Percentiles rank a stretch among this genome's conserved stretches.
Evolutionary conservation across 768 basidiomycete genomes (phyloP).

Genomic region (Macrolepiota albuminosa): DNA sequence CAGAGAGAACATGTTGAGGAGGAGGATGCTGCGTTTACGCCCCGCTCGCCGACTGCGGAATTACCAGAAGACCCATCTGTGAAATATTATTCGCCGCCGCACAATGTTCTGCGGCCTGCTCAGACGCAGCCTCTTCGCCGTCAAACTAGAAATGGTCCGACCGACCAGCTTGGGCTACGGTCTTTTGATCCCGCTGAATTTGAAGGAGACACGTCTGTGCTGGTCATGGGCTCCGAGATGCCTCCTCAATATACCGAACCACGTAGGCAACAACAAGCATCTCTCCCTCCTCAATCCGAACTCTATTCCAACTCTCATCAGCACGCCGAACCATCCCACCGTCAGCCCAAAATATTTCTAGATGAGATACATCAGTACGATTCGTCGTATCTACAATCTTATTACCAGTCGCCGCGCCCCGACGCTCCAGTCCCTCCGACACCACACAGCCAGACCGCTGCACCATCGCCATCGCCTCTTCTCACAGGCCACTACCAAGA

Average conservation of each 20-base stretch:
- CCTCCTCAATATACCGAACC: conserved; percentile 26
- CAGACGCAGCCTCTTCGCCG: conserved; percentile 34
- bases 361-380: conserved; percentile 62
- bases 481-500: conserved; percentile 45
- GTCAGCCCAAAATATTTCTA: conserved; percentile 37
- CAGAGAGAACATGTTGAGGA: conserved; percentile 41
- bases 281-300: conserved; percentile 17
- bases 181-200: conserved; percentile 56
- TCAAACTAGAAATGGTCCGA: conserved; percentile 52
- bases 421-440: conserved; percentile 79
- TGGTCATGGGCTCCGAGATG: conserved; percentile 21
- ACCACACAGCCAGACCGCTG: conserved; percentile 69
- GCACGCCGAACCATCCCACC: conserved; percentile 15
- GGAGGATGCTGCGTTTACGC: conserved; percentile 48
- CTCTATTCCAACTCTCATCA: conserved; percentile 12
- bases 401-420: conserved; percentile 57
- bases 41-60: conserved; percentile 60
- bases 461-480: conserved; percentile 68
- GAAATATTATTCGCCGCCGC: conserved; percentile 25
- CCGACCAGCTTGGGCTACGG: conserved; percentile 58
- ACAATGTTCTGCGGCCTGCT: conserved; percentile 16
- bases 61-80: conserved; percentile 44
- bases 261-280: conserved; percentile 16
- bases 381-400: conserved; percentile 55
- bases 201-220: conserved; percentile 29